These are phyloP conservation scores for Groenewaldozyma sp. DNA, from an alignment of 1,139 yeast species.

Conservation along the genomic window DNA sequence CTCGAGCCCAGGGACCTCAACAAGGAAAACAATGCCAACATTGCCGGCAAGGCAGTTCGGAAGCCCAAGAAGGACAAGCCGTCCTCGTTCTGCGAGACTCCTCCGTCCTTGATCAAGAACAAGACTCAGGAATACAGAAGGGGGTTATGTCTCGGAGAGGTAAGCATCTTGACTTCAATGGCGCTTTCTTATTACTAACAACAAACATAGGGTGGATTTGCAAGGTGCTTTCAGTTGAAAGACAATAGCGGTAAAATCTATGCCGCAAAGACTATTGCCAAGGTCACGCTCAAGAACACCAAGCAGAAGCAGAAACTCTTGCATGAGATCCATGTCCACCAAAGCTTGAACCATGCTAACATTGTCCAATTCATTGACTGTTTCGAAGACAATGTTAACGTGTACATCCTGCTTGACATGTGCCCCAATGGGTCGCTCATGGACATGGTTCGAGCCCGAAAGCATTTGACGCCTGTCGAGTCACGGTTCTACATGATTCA, in stretches of 20 bases:
- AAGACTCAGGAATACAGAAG: conserved; percentile 88
- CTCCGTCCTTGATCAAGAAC: conserved; percentile 85
- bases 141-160: conserved; percentile 84
- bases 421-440: conserved; percentile 62
- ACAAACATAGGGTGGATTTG: conserved; percentile 72
- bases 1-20: conserved; percentile 14
- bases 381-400: conserved; percentile 90
- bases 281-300: conserved; percentile 82
- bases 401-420: conserved; percentile 84
- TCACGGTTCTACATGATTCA: conserved; percentile 86
- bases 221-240: conserved; percentile 94
- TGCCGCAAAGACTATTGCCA: conserved; percentile 98
- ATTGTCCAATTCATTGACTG: conserved; percentile 90
- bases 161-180: conserved; percentile 14
- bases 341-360: conserved; percentile 79
- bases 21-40: conserved; percentile 5
- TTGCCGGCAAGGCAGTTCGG: conserved; percentile 22
- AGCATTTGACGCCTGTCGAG: conserved; percentile 80
- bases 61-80: conserved; percentile 74
- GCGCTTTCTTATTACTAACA: neutral
- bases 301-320: conserved; percentile 79
- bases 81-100: conserved; percentile 84
- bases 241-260: conserved; percentile 74
- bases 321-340: conserved; percentile 93
- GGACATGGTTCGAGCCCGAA: conserved; percentile 83